A percentile compares a stretch with the other conserved stretches of the same genome.
These are phyloP conservation scores for Eucalyptus marginata DNA, from an alignment of 345 rosid species.

Conservation along the genomic window DNA sequence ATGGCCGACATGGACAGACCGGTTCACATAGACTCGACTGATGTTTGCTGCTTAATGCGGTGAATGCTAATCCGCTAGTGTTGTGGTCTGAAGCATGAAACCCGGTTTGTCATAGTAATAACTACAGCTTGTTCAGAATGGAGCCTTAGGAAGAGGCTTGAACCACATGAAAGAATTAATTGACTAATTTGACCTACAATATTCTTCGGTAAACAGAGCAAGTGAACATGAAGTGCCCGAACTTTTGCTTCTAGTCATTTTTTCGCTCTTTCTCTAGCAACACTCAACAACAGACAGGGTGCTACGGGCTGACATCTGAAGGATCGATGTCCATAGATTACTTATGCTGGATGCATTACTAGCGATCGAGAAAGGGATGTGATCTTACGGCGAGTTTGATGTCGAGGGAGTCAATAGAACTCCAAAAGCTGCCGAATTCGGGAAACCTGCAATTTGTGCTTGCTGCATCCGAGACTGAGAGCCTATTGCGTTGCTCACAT, in stretches of 20 bases:
- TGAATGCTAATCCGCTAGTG: not conserved
- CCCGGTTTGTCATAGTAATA: not conserved
- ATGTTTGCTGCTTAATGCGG: not conserved
- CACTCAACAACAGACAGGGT: not conserved
- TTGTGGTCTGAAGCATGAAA: not conserved
- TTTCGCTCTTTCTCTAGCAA: not conserved
- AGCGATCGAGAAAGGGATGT: not conserved
- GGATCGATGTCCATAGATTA: not conserved
- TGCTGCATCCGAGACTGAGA: conserved; percentile 11
- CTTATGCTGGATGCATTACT: not conserved
- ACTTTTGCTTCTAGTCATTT: not conserved
- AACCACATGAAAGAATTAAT: not conserved
- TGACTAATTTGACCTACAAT: not conserved
- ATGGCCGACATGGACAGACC: not conserved
- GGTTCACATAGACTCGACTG: not conserved
- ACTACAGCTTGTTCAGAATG: not conserved
- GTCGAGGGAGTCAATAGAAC: conserved; percentile 4
- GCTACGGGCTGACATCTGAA: not conserved
- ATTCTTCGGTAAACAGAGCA: not conserved
- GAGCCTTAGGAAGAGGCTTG: not conserved
- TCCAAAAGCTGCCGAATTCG: not conserved
- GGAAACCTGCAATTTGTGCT: not conserved
- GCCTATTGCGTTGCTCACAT: conserved; percentile 34
- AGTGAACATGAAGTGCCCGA: not conserved
- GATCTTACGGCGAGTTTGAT: conserved; percentile 3